phyloP scores from a whole-genome alignment of 1,139 yeast genomes.

The Nakaseomyces delphensis region DNA sequence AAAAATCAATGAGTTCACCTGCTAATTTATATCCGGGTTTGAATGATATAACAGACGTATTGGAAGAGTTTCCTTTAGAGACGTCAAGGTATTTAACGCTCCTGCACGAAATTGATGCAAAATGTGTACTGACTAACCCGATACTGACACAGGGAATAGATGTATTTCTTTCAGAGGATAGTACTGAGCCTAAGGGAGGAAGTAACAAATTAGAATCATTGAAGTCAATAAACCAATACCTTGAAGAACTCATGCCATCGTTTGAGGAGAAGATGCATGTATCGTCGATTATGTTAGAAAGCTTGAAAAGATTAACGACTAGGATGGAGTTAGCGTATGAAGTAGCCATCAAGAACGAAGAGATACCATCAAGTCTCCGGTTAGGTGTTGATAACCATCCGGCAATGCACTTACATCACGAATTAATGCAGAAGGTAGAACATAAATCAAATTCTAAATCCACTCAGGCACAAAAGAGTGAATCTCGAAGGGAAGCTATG shows the following conservation, averaged over 20 bases:
- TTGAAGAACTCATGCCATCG: conserved; percentile 79
- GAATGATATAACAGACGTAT: conserved; percentile 83
- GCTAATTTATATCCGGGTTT: conserved; percentile 58
- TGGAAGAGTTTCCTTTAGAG: conserved; percentile 84
- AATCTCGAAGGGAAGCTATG: conserved; percentile 81
- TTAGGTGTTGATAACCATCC: conserved; percentile 80
- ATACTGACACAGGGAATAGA: conserved; percentile 51
- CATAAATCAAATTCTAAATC: conserved; percentile 37
- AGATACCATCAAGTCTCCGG: conserved; percentile 51
- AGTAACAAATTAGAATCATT: conserved; percentile 33
- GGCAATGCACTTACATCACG: conserved; percentile 45
- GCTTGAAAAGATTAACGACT: conserved; percentile 56
- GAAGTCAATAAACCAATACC: conserved; percentile 37
- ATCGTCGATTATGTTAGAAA: conserved; percentile 82
- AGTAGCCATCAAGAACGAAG: conserved; percentile 59
- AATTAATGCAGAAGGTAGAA: conserved; percentile 30
- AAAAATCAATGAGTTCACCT: conserved; percentile 23
- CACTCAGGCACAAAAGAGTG: conserved; percentile 65
- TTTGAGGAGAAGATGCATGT: conserved; percentile 97
- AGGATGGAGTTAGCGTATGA: conserved; percentile 77
- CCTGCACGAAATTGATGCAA: conserved; percentile 89
- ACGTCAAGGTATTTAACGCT: conserved; percentile 78
- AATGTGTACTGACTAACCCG: conserved; percentile 72
- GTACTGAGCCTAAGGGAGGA: conserved; percentile 22
- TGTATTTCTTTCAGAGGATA: conserved; percentile 37